These are phyloP conservation scores for Chenopodium album DNA, from an alignment of 148 eudicot genomes.

Conservation along the genomic window DNA sequence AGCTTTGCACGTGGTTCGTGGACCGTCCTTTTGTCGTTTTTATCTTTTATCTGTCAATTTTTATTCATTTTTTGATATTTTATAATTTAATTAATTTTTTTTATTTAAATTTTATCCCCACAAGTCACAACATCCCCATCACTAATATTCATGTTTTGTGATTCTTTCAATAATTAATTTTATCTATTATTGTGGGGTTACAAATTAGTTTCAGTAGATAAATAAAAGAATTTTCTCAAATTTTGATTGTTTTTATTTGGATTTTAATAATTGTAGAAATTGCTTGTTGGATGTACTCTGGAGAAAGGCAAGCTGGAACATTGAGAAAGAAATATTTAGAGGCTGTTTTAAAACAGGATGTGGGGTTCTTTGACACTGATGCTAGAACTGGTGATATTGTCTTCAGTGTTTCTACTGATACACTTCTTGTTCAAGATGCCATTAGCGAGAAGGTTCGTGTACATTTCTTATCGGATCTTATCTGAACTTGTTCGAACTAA, in stretches of 20 bases:
- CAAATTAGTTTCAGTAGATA: neutral
- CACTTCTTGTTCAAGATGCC: slow-evolving; percentile 99
- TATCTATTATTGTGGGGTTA: slow-evolving; percentile 21
- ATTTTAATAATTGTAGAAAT: slow-evolving; percentile 53
- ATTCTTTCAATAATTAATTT: slow-evolving; percentile 19
- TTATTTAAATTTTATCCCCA: slow-evolving; percentile 18
- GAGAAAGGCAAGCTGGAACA: slow-evolving; percentile 95
- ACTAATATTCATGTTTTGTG: slow-evolving; percentile 24
- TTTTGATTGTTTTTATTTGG: neutral
- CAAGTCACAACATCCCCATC: slow-evolving; percentile 17
- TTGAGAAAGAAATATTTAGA: slow-evolving; percentile 89
- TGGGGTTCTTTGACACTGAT: slow-evolving; percentile 97
- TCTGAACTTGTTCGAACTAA: neutral
- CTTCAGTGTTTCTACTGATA: slow-evolving; percentile 92
- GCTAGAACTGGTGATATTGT: slow-evolving; percentile 99
- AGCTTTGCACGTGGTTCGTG: slow-evolving; percentile 73
- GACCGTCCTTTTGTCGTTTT: slow-evolving; percentile 52
- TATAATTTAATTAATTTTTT: too few species aligned
- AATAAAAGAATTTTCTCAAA: neutral
- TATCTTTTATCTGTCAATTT: slow-evolving; percentile 47
- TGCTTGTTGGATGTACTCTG: slow-evolving; percentile 97
- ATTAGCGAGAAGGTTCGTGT: slow-evolving; percentile 90
- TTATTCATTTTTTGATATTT: neutral
- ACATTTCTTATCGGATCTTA: neutral
- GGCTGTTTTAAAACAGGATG: slow-evolving; percentile 92